Percentiles rank a stretch among this genome's conserved stretches.
Conservation (phyloP, 2,329 filamentous ascomycete species). For the Fusarium goolgardi region DNA sequence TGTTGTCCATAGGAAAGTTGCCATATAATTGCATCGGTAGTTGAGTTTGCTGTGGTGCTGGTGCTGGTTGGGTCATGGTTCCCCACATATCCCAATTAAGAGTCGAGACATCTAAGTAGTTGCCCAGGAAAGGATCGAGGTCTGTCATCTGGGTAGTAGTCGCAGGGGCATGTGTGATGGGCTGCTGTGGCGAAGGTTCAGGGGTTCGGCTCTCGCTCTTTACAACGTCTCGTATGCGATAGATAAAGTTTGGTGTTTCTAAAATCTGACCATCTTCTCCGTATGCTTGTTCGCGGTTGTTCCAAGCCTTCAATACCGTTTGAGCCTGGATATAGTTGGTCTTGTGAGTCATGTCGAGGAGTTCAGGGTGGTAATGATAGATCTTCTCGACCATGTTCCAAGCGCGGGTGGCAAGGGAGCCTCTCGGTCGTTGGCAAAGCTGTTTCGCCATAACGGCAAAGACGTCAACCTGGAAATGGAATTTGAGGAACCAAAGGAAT, state of each 20-base stretch:
- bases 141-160: slow-evolving; percentile 45
- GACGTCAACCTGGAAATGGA: slow-evolving; percentile 67
- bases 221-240: slow-evolving; percentile 57
- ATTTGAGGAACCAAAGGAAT: slow-evolving; percentile 67
- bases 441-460: slow-evolving; percentile 67
- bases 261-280: slow-evolving; percentile 53
- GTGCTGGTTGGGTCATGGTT: slow-evolving; percentile 41
- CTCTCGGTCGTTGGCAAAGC: slow-evolving; percentile 61
- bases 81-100: slow-evolving; percentile 62
- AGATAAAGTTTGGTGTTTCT: slow-evolving; percentile 60
- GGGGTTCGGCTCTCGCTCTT: slow-evolving; percentile 54
- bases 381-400: slow-evolving; percentile 62
- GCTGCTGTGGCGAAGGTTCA: slow-evolving; percentile 42
- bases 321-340: slow-evolving; percentile 58
- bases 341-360: slow-evolving; percentile 62
- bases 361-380: slow-evolving; percentile 62
- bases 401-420: slow-evolving; percentile 64
- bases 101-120: slow-evolving; percentile 57
- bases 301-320: slow-evolving; percentile 65
- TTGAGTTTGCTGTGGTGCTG: slow-evolving; percentile 38
- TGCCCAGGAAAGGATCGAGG: slow-evolving; percentile 59
- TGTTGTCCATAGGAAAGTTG: slow-evolving; percentile 46
- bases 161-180: slow-evolving; percentile 46
- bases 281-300: slow-evolving; percentile 59
- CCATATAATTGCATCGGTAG: slow-evolving; percentile 50